Base-by-base conservation (phyloP, 495 filamentous ascomycete species). In the Niebla homalea region DNA sequence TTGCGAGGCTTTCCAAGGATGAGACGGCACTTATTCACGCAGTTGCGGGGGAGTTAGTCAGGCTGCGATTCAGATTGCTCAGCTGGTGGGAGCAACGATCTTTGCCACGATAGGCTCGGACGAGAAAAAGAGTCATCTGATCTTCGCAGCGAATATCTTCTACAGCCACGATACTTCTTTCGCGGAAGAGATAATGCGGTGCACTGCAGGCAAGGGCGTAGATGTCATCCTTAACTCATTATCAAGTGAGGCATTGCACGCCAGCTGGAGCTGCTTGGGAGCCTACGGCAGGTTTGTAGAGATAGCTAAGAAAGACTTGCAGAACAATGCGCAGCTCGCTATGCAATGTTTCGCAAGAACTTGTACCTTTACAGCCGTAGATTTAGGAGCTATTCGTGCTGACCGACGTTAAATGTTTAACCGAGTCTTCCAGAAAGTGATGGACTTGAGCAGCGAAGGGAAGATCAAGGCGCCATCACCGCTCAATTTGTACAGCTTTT, bases 211-310 rank as follows among this genome's bases (percentile, higher is more conserved):
- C 4, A 39, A 63, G 2, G 76, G 79, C 0, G 77, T 82, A 0
- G 80, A 83, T 41, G 60, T 79, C 4, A 66, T 78, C 1, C 56
- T 80, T 0, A 79, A 75, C 56, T 72, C 72, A 0, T 51, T 72
- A 7, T 18, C 68, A n/a, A 70, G 70, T 0, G 60, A 69, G 10
- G 40, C 62, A 1, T 53, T 76, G 3, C 62, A 62, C 0, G 67
- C 55, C 1, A 64, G 66, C 3, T 73, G 66, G 60, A 56, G 63
- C 11, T 69, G 60, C 20, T 41, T 77, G 25, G 75, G 75, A 0
- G 58, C 64, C 4, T 69, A 60, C 22, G 77, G 78, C 0, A 62
- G 63, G 0, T 48, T 52, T 40, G 42, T 58, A 18, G 55, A 58
- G 38, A 55, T 70, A 3, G 69, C 73, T 37, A 77, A 79, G 60